Percentiles rank a stretch among this genome's conserved stretches.
Evolutionary conservation across 306 rosid genomes (phyloP).

Genomic region (Trifolium subterraneum): DNA sequence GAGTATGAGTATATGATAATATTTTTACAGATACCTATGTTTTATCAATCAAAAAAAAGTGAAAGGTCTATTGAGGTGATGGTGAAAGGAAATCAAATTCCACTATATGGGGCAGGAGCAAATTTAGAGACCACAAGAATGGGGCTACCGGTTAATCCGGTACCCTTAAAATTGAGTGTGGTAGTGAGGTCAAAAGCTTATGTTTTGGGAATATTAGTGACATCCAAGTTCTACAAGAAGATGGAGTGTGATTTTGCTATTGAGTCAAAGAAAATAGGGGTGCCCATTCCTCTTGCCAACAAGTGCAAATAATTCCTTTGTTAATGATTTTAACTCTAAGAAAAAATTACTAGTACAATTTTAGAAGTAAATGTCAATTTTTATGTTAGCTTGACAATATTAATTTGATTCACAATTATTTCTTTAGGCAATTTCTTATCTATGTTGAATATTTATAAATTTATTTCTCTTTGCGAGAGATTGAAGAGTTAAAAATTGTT

Average conservation of each 20-base stretch:
- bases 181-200: slow-evolving; percentile 65
- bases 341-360: too few relatives aligned
- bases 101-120: slow-evolving; percentile 80
- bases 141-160: slow-evolving; percentile 61
- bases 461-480: too few relatives aligned
- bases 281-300: slow-evolving; percentile 55
- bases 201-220: slow-evolving; percentile 79
- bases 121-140: slow-evolving; percentile 43
- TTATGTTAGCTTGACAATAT: too few relatives aligned
- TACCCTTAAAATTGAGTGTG: slow-evolving; percentile 60
- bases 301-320: slow-evolving; percentile 43
- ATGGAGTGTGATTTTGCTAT: slow-evolving; percentile 59
- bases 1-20: too few relatives aligned
- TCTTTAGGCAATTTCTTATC: too few relatives aligned
- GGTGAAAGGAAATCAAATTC: slow-evolving; percentile 62
- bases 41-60: slow-evolving; percentile 75
- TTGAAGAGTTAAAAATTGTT: too few relatives aligned
- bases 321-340: too few relatives aligned
- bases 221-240: slow-evolving; percentile 71
- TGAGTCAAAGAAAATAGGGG: slow-evolving; percentile 72
- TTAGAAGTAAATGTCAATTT: too few relatives aligned
- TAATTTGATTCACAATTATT: too few relatives aligned
- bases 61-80: slow-evolving; percentile 54
- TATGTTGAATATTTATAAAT: too few relatives aligned
- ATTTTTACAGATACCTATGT: slow-evolving; percentile 54